A percentile compares a stretch with the other conserved stretches of the same genome.
phyloP scores from a whole-genome alignment of 2,329 filamentous ascomycete genomes.

The Aspergillus sp. region DNA sequence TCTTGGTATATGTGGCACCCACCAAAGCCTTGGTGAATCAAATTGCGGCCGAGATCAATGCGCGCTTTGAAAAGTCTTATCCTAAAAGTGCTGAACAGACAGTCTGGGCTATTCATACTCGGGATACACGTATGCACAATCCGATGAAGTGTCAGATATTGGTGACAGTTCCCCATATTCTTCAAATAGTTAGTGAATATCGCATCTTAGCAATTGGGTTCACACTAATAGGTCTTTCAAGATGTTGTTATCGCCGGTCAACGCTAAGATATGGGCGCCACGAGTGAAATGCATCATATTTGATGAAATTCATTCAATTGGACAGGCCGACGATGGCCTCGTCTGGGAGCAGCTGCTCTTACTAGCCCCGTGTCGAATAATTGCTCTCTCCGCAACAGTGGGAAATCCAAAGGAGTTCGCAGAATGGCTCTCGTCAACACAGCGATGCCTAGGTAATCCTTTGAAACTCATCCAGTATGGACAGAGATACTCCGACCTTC shows the following conservation, averaged over 20 bases:
- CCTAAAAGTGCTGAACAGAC: conserved; percentile 55
- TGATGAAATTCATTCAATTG: conserved; percentile 77
- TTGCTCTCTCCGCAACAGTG: conserved; percentile 74
- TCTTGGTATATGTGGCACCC: conserved; percentile 74
- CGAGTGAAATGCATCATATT: conserved; percentile 73
- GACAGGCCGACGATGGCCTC: conserved; percentile 69
- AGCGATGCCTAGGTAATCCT: conserved; percentile 58
- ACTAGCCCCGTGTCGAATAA: conserved; percentile 69
- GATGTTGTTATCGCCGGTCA: conserved; percentile 64
- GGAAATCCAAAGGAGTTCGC: conserved; percentile 69
- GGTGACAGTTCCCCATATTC: conserved; percentile 71
- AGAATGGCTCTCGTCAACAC: conserved; percentile 62
- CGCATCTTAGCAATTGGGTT: no score
- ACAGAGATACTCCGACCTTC: conserved; percentile 69
- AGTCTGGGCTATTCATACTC: conserved; percentile 74
- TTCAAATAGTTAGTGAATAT: conserved; percentile 53
- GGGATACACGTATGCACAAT: conserved; percentile 72
- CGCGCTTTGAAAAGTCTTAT: conserved; percentile 65
- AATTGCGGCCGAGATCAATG: conserved; percentile 74
- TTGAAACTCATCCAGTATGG: conserved; percentile 65
- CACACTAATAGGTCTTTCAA: neutral
- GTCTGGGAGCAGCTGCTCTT: conserved; percentile 76
- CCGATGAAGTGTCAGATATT: conserved; percentile 68
- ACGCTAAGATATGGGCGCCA: conserved; percentile 63
- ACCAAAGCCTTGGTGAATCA: conserved; percentile 81